Conservation (phyloP, 345 rosid species). For the Eucalyptus coolabah region DNA sequence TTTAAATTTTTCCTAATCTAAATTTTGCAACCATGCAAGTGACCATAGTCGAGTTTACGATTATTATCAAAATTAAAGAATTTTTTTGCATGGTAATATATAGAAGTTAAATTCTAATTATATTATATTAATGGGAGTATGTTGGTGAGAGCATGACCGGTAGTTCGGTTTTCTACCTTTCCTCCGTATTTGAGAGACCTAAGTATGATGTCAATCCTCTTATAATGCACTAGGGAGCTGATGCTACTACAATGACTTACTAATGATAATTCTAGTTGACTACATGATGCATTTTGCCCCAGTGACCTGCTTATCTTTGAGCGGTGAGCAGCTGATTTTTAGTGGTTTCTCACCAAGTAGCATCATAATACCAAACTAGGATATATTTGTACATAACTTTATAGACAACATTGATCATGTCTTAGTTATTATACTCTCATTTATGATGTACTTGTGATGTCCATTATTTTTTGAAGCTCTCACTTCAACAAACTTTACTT, state of each 20-base stretch:
- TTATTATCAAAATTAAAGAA: too few species aligned
- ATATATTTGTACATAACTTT: background rate
- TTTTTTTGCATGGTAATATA: too few species aligned
- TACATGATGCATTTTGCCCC: constrained; percentile 67
- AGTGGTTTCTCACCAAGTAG: constrained; percentile 59
- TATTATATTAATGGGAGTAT: too few species aligned
- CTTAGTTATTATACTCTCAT: background rate
- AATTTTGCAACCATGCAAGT: too few species aligned
- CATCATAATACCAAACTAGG: constrained; percentile 27
- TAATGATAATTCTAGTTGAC: background rate
- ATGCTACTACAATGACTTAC: background rate
- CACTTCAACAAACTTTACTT: background rate
- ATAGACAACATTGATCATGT: background rate
- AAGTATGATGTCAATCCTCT: background rate
- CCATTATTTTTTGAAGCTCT: background rate
- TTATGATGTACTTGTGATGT: background rate
- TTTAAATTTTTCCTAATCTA: too few species aligned
- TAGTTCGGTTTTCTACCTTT: too few species aligned
- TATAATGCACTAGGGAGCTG: background rate
- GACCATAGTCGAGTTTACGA: too few species aligned
- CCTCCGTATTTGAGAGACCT: too few species aligned
- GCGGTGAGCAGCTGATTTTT: constrained; percentile 48
- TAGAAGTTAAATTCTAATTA: too few species aligned
- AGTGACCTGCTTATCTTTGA: constrained; percentile 53
- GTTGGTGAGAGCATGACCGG: too few species aligned